phyloP scores from a whole-genome alignment of 1,284 basidiomycete species.

The Ustilago curta region DNA sequence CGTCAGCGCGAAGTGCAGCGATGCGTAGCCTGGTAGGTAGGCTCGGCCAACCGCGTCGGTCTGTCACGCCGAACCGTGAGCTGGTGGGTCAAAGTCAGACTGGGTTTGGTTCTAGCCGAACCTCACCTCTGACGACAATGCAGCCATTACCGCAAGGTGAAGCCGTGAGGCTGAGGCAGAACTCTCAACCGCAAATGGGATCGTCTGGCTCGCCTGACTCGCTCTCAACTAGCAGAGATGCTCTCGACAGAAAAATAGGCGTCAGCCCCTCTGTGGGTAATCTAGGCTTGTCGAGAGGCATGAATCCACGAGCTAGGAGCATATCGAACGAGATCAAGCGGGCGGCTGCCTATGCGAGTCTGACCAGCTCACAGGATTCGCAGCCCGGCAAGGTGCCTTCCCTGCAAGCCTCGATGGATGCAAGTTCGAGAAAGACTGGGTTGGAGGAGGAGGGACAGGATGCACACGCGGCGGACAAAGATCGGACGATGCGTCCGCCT shows the following conservation, averaged over 20 bases:
- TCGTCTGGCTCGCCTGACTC: slow-evolving; percentile 16
- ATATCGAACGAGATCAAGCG: slow-evolving; percentile 42
- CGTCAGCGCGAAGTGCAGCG: slow-evolving; percentile 29
- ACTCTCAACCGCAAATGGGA: slow-evolving; percentile 39
- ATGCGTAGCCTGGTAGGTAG: slow-evolving; percentile 41
- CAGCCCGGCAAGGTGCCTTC: slow-evolving; percentile 9
- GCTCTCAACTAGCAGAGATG: slow-evolving; percentile 3
- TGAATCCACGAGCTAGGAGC: slow-evolving; percentile 34
- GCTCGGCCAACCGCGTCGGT: slow-evolving; percentile 38
- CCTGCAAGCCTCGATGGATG: slow-evolving; percentile 33
- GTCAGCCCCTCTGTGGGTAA: not conserved
- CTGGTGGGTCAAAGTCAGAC: slow-evolving; percentile 15
- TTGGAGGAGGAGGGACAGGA: slow-evolving; percentile 8
- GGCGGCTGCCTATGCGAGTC: slow-evolving; percentile 22
- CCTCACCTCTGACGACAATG: slow-evolving; percentile 36
- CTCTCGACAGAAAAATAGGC: slow-evolving; percentile 15
- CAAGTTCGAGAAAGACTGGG: slow-evolving; percentile 1
- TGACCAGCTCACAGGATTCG: slow-evolving; percentile 3
- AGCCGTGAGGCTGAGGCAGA: slow-evolving; percentile 23
- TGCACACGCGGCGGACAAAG: slow-evolving; percentile 16
- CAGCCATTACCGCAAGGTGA: slow-evolving; percentile 32
- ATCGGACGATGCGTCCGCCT: slow-evolving; percentile 43
- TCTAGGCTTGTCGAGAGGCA: slow-evolving; percentile 15
- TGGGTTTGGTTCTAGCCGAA: slow-evolving; percentile 11
- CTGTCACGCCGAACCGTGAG: slow-evolving; percentile 41